phyloP scores from a whole-genome alignment of 2,329 filamentous ascomycete genomes.

The Botrytis deweyae region DNA sequence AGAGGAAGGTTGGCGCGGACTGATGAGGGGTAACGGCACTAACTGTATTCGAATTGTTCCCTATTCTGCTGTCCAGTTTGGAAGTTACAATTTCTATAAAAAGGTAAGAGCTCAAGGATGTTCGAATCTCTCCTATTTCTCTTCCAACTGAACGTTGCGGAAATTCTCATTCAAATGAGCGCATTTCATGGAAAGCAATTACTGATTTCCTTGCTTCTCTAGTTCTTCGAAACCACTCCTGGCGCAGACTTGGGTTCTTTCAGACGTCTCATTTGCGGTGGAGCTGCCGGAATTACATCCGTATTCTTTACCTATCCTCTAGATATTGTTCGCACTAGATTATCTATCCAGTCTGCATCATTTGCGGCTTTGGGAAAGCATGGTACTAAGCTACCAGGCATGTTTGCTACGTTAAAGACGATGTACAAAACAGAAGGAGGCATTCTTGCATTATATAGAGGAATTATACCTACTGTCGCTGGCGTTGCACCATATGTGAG shows the following conservation, averaged over 20 bases:
- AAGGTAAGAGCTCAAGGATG: slow-evolving; percentile 56
- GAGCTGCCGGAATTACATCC: slow-evolving; percentile 89
- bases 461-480: slow-evolving; percentile 89
- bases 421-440: slow-evolving; percentile 96
- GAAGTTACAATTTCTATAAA: slow-evolving; percentile 97
- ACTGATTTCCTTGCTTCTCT: slow-evolving; percentile 5
- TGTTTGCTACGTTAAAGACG: slow-evolving; percentile 77
- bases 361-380: slow-evolving; percentile 71
- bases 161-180: background rate
- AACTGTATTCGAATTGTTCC: slow-evolving; percentile 98
- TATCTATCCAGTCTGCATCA: slow-evolving; percentile 97
- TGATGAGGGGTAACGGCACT: slow-evolving; percentile 97
- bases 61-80: slow-evolving; percentile 97
- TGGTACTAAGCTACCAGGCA: slow-evolving; percentile 72
- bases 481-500: slow-evolving; percentile 90
- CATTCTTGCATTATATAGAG: slow-evolving; percentile 80
- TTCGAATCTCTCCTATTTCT: background rate
- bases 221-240: slow-evolving; percentile 75
- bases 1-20: slow-evolving; percentile 94
- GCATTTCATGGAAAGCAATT: background rate
- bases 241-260: slow-evolving; percentile 72
- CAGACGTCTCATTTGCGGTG: slow-evolving; percentile 82
- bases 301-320: slow-evolving; percentile 94
- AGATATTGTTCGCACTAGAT: slow-evolving; percentile 91
- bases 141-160: background rate